phyloP scores from a whole-genome alignment of 2,329 filamentous ascomycete species.

The Thelonectria rubi region DNA sequence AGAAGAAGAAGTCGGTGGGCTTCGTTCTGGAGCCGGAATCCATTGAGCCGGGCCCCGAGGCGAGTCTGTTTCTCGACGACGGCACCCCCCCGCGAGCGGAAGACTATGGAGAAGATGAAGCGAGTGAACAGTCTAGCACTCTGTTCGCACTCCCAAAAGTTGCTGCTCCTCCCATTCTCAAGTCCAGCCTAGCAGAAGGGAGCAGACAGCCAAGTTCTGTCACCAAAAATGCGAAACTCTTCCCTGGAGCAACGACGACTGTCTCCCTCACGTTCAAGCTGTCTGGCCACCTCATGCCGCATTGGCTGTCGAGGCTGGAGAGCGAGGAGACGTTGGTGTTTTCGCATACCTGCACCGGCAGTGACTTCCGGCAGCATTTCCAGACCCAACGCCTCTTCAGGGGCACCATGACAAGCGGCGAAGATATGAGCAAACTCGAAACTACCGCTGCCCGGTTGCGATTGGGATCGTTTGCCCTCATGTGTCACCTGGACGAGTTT shows the following conservation, averaged over 20 bases:
- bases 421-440: conserved; percentile 34
- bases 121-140: background rate
- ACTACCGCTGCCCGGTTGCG: conserved; percentile 48
- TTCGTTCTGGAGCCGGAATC: conserved; percentile 34
- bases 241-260: conserved; percentile 13
- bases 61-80: conserved; percentile 39
- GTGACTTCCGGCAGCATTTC: conserved; percentile 44
- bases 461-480: conserved; percentile 48
- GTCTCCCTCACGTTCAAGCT: conserved; percentile 30
- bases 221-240: conserved; percentile 32
- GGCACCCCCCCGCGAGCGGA: background rate
- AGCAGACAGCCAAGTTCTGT: background rate
- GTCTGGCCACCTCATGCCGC: background rate
- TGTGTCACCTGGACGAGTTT: conserved; percentile 44
- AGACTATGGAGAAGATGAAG: background rate
- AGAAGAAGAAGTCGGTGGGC: conserved; percentile 40
- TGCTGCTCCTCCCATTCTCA: conserved; percentile 10
- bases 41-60: conserved; percentile 31
- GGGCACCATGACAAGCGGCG: conserved; percentile 33
- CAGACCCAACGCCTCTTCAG: conserved; percentile 28
- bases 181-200: background rate
- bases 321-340: conserved; percentile 43
- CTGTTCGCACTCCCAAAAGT: background rate
- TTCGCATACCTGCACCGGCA: conserved; percentile 46
- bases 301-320: conserved; percentile 44